Evolutionary conservation across 106 monocot genomes (phyloP).

Genomic region (Narthecium ossifragum): DNA sequence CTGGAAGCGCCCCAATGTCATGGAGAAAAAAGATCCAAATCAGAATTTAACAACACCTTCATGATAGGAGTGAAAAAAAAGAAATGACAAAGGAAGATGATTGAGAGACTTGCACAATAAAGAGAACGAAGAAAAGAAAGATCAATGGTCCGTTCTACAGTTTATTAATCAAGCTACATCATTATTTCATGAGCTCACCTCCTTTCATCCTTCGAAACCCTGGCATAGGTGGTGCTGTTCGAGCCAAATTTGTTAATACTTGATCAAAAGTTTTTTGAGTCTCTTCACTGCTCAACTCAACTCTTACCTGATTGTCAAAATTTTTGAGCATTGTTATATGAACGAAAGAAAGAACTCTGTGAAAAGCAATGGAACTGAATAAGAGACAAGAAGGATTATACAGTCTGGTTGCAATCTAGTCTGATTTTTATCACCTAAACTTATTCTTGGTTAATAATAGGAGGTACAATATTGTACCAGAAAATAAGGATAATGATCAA

Average conservation of each 20-base stretch:
- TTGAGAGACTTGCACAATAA: not conserved
- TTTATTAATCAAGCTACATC: not conserved
- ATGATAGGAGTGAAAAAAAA: not conserved
- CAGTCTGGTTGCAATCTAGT: too few species aligned
- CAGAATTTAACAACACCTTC: not conserved
- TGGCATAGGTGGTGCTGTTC: conserved; percentile 74
- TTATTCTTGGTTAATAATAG: too few species aligned
- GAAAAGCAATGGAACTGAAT: too few species aligned
- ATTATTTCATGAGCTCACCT: conserved; percentile 21
- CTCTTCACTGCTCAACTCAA: conserved; percentile 59
- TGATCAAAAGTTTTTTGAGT: conserved; percentile 63
- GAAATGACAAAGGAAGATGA: not conserved
- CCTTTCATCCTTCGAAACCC: conserved; percentile 77
- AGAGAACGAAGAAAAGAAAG: not conserved
- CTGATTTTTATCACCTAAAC: too few species aligned
- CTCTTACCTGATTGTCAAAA: conserved; percentile 44
- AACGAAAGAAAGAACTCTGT: too few species aligned
- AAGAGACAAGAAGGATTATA: too few species aligned
- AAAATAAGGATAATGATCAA: too few species aligned
- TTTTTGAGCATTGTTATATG: not conserved
- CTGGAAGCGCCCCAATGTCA: conserved; percentile 26
- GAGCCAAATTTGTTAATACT: conserved; percentile 50
- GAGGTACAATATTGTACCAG: too few species aligned
- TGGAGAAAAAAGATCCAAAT: conserved; percentile 3
- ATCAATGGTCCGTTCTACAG: not conserved